Conservation (phyloP, 1,139 yeast species). For the Citeromyces siamensis region DNA sequence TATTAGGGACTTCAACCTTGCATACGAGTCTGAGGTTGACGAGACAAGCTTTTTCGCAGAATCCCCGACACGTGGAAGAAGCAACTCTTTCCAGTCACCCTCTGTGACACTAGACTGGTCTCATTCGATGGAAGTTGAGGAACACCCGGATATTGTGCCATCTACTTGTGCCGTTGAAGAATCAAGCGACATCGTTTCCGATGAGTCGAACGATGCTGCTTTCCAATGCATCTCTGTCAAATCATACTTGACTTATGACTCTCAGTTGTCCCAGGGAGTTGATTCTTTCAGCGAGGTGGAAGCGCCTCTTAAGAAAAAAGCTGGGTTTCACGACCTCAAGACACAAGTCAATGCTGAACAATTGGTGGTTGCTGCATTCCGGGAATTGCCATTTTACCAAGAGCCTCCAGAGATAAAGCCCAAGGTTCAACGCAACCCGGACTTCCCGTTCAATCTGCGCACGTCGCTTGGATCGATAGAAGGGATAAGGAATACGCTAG, state of each 20-base stretch:
- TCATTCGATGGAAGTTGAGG: conserved; percentile 14
- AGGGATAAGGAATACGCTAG: not conserved
- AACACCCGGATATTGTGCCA: conserved; percentile 6
- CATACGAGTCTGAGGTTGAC: conserved; percentile 1
- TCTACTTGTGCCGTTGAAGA: conserved; percentile 3
- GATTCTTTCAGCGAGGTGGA: not conserved
- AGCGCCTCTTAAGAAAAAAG: conserved; percentile 11
- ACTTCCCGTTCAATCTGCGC: conserved; percentile 3
- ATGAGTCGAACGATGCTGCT: not conserved
- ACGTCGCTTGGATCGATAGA: conserved; percentile 2
- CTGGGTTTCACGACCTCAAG: conserved; percentile 11
- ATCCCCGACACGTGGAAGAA: conserved; percentile 6
- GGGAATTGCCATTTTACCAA: conserved; percentile 4
- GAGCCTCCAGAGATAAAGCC: not conserved
- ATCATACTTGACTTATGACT: conserved; percentile 44
- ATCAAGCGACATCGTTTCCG: not conserved
- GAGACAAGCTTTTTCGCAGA: conserved; percentile 1
- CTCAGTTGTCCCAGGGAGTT: conserved; percentile 27
- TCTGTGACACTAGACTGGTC: conserved; percentile 22
- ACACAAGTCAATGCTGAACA: conserved; percentile 3
- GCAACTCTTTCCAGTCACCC: conserved; percentile 17
- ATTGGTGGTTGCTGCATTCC: conserved; percentile 8
- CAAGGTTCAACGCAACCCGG: conserved; percentile 3
- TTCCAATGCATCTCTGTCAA: conserved; percentile 23
- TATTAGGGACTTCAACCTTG: not conserved